Base-by-base conservation (phyloP, 495 filamentous ascomycete species). In the Aspergillus campestris region DNA sequence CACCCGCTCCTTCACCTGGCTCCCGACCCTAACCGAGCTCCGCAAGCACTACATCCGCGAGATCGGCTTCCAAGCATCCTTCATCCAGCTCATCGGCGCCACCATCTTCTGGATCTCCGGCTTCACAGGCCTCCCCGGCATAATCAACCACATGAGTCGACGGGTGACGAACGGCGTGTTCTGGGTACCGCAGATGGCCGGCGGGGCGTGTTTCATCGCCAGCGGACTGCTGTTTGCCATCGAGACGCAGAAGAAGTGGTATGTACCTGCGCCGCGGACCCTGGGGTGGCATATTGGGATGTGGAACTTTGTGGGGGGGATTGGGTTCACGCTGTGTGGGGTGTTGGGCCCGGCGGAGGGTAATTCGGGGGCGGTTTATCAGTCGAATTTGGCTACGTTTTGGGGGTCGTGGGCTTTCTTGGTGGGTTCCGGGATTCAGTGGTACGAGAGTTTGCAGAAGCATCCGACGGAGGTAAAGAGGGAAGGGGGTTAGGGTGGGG, bases 331-430 rank as follows among this genome's bases (percentile, higher is more conserved):
- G 29, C 61, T 85, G 1, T 82, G 78, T 56, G 81, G 83, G 24
- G 79, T 75, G 9, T 64, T 84, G 43, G 84, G 84, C 5, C 78
- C 74, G 33, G 71, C 58, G n/a, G 51, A 51, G 34, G 49, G 52
- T 11, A 57, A 64, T 7, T 68, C 69, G n/a, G 71, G 75, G 36
- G 65, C 73, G 10, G 65, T 72, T 37, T 84, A 83, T 50, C 73
- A 83, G 48, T 60, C 73, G 7, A 65, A 59, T 7, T 56, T 81
- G 41, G 70, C 76, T 31, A 85, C 82, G 0, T 85, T 86, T 50
- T 80, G 82, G 71, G 83, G 82, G 0, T 77, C 71, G 5, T 84
- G 79, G 79, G 80, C 80, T 24, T 87, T 86, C 49, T 65, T 86
- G 58, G 75, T 84, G 35, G 81, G 80, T 0, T 81, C 77, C 48